A percentile compares a stretch with the other conserved stretches of the same genome.
These are phyloP conservation scores for Bidens hawaiensis DNA, from an alignment of 140 eudicot species.

Conservation along the genomic window DNA sequence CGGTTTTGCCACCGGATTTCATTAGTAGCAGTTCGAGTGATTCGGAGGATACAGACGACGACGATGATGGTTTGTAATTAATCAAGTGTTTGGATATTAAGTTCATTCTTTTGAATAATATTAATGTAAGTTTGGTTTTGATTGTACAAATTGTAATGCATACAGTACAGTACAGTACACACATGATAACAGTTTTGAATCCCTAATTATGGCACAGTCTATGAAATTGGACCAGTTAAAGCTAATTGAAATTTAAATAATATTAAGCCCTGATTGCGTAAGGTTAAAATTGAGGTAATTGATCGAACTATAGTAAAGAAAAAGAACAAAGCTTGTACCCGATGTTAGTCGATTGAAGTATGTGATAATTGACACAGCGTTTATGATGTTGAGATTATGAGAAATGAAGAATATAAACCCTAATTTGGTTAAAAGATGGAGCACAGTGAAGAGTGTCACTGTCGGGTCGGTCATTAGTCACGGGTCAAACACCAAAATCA, in stretches of 20 bases:
- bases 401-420: too few species aligned
- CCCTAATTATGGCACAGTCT: too few species aligned
- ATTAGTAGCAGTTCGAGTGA: conserved; percentile 61
- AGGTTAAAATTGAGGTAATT: background rate
- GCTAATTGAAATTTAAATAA: background rate
- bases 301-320: background rate
- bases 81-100: conserved; percentile 18
- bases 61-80: conserved; percentile 33
- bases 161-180: conserved; percentile 6
- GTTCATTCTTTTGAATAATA: conserved; percentile 23
- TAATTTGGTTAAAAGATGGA: too few species aligned
- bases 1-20: conserved; percentile 61
- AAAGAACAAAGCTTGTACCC: conserved; percentile 6
- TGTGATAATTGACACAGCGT: background rate
- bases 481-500: too few species aligned
- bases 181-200: background rate
- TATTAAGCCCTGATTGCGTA: background rate
- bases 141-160: conserved; percentile 6
- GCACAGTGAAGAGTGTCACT: too few species aligned
- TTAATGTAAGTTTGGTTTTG: conserved; percentile 7
- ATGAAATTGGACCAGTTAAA: too few species aligned
- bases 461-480: too few species aligned
- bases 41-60: conserved; percentile 51
- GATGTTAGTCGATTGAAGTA: background rate
- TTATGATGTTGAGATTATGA: background rate